Evolutionary conservation across 2,329 filamentous ascomycete genomes (phyloP), one percentile per base, ranked within the genome.

Genomic region (Ophiostoma ulmi): DNA sequence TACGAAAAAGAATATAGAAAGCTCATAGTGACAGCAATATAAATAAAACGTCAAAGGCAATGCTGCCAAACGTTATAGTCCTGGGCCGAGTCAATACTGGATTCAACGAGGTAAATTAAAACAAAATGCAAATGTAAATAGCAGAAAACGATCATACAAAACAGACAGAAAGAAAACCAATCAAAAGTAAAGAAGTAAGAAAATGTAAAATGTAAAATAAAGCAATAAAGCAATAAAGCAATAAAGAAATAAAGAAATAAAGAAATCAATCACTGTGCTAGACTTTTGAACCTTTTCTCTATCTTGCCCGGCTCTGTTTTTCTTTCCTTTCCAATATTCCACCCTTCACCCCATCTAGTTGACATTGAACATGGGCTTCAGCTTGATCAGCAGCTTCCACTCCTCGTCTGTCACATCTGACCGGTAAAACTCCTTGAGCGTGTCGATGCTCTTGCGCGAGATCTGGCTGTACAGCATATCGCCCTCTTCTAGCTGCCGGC

Each of bases 321-420:
- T 10, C 31, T 63, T 36, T n/a, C 14, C 58, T 35, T 63, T 63
- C 58, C 14, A 58, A 55, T 5, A 26, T n/a, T 10, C n/a, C 1
- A 22, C 8, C 10, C 52, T 3, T 17, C 35, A 5, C 11, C 14
- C 6, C 38, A 10, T 14, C 38, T 86, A 93, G 76, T 85, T 85
- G 80, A 97, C 91, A 81, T 98, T 95, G 79, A 98, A 97, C 75
- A 97, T 79, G 58, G 92, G 89, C 88, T 99, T 99, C 78, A 99
- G 84, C 86, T 97, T 97, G 81, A 94, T 92, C 78, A 99, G 93
- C 74, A 99, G 84, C 77, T 88, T 85, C 95, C 95, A 99, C 82
- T 99, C 95, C 13, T 98, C 95, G 81, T 91, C 94, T 67, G 86
- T 87, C 61, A 97, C 92, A 72, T 97, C 94, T 71, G 88, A 83